Conservation (phyloP, 2,329 filamentous ascomycete species). For the Talaromyces amestolkiae region DNA sequence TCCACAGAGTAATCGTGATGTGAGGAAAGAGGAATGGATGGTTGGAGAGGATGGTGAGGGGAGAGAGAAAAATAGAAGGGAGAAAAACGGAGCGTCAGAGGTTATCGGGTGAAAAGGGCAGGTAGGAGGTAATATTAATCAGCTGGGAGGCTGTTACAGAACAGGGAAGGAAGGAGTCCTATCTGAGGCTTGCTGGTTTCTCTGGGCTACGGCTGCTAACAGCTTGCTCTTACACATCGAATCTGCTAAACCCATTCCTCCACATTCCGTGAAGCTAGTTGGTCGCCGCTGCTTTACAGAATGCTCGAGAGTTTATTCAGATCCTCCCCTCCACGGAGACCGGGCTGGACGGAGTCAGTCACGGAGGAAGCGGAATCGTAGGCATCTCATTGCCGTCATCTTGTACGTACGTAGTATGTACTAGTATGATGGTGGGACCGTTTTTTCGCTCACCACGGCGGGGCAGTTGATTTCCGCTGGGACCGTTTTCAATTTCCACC, state of each 20-base stretch:
- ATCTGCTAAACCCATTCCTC: background rate
- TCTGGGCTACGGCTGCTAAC: background rate
- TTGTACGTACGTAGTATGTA: background rate
- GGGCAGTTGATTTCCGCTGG: background rate
- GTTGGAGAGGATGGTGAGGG: slow-evolving; percentile 10
- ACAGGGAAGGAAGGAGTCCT: slow-evolving; percentile 1
- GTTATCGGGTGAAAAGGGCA: slow-evolving; percentile 9
- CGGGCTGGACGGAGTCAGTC: background rate
- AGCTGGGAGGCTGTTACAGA: slow-evolving; percentile 15
- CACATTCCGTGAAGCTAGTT: background rate
- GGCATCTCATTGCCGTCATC: background rate
- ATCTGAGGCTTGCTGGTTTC: background rate
- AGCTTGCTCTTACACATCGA: slow-evolving; percentile 2
- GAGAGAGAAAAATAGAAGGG: slow-evolving; percentile 20
- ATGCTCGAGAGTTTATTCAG: background rate
- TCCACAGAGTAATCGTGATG: slow-evolving; percentile 14
- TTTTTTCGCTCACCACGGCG: slow-evolving; percentile 6
- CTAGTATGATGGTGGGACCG: background rate
- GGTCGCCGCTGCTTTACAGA: background rate
- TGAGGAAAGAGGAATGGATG: slow-evolving; percentile 16
- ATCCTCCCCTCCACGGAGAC: slow-evolving; percentile 1
- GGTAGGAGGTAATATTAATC: slow-evolving; percentile 15
- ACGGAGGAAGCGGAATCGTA: slow-evolving; percentile 1
- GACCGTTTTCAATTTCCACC: background rate
- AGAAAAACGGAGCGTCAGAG: slow-evolving; percentile 15